phyloP scores from a whole-genome alignment of 169 alveolate genomes.

The Eimeria nieschulzi region DNA sequence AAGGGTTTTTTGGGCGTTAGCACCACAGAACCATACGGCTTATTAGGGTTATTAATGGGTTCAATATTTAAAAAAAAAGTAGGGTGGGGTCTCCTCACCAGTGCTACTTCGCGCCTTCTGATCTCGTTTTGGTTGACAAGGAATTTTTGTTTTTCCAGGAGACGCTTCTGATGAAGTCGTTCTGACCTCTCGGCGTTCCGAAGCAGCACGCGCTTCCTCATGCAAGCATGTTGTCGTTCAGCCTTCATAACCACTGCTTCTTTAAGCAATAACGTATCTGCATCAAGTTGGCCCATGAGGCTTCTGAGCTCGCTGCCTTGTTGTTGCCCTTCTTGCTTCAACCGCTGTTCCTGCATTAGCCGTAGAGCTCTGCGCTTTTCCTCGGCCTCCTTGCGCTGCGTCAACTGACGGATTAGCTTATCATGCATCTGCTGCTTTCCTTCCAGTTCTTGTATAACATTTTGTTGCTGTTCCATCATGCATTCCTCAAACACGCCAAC shows the following conservation, averaged over 20 bases:
- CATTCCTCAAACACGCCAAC: slow-evolving; percentile 43
- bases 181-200: slow-evolving; percentile 27
- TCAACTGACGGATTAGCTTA: slow-evolving; percentile 37
- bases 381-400: slow-evolving; percentile 28
- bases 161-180: slow-evolving; percentile 29
- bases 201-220: slow-evolving; percentile 28
- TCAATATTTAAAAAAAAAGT: neutral
- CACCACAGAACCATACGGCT: too few relatives aligned
- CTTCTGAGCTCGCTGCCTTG: neutral
- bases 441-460: slow-evolving; percentile 46
- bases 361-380: slow-evolving; percentile 44
- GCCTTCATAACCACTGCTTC: slow-evolving; percentile 42
- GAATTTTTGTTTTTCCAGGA: slow-evolving; percentile 36
- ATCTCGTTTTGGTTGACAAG: slow-evolving; percentile 53
- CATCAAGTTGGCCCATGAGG: slow-evolving; percentile 53
- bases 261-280: slow-evolving; percentile 31
- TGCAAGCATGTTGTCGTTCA: slow-evolving; percentile 22
- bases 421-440: slow-evolving; percentile 39
- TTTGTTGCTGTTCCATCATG: slow-evolving; percentile 54
- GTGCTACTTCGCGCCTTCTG: slow-evolving; percentile 35
- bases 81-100: neutral
- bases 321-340: neutral
- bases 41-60: too few relatives aligned
- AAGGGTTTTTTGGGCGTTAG: too few relatives aligned
- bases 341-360: slow-evolving; percentile 46